Conservation (phyloP, 176 grass and related monocot genomes). For the Carex pumila region DNA sequence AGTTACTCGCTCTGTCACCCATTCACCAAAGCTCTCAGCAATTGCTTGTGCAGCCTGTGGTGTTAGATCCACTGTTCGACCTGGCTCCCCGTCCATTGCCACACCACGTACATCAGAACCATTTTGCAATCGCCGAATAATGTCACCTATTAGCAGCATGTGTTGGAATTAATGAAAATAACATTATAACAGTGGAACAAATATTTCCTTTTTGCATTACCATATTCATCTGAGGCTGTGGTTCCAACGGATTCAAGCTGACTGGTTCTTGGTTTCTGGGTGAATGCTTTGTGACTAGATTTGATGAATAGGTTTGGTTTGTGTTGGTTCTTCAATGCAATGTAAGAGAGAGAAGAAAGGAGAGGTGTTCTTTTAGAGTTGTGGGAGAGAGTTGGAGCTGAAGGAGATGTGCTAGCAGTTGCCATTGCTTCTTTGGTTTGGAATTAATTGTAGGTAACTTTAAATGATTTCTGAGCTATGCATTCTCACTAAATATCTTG, state of each 20-base stretch:
- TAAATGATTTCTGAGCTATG: not conserved
- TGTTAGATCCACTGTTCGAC: conserved; percentile 61
- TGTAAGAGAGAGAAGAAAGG: not conserved
- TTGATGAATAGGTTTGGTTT: not conserved
- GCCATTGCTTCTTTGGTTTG: conserved; percentile 18
- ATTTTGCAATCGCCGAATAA: conserved; percentile 65
- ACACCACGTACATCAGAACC: conserved; percentile 72
- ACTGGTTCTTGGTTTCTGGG: conserved; percentile 16
- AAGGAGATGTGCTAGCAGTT: conserved; percentile 16
- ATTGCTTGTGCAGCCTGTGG: conserved; percentile 61
- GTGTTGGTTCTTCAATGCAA: conserved; percentile 13
- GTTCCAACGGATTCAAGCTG: conserved; percentile 17
- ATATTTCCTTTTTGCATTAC: not conserved
- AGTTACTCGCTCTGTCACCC: conserved; percentile 37
- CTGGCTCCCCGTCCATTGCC: conserved; percentile 69
- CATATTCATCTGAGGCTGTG: conserved; percentile 7
- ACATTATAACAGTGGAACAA: not conserved
- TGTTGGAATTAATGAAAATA: not conserved
- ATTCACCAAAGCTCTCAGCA: conserved; percentile 76
- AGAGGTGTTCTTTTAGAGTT: conserved; percentile 16
- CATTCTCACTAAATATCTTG: conserved; percentile 12
- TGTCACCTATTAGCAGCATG: conserved; percentile 19
- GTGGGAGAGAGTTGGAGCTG: conserved; percentile 17
- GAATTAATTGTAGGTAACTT: not conserved
- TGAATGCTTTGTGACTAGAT: not conserved